Base-by-base conservation (phyloP, 2,329 filamentous ascomycete species). In the Berkeleyomyces basicola region DNA sequence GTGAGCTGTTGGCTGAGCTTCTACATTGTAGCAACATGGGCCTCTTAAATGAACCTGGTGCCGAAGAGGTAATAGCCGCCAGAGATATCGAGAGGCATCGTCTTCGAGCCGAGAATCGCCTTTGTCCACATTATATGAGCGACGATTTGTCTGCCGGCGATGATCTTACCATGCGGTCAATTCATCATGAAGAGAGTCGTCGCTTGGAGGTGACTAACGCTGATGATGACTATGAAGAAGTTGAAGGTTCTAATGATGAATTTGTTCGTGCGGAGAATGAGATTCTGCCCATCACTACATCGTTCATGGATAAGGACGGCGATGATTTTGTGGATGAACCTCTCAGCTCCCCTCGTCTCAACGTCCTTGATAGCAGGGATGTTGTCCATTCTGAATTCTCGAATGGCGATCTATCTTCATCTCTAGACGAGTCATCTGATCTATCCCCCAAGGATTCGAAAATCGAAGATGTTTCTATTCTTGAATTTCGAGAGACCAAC, bases 21-120 rank as follows among this genome's bases (percentile, higher is more conserved):
- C 76, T 99, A 46, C 93, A 99, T 73, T 99, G 93, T 74, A 97
- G 92, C 72, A 99, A 99, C 71, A 99, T 99, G 93, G 91, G 88
- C 4, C 77, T 99, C 43, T 77, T 99, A 67, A 99, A 99, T 70
- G 91, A 97, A 71, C 78, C 83, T 7, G 93, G 92, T 40, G 91
- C 90, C 9, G 91, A 99, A 71, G 85, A 90, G 67, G 83, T 96
- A 67, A 90, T 97, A 65, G 83, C 81, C 65, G 79, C 83, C 49
- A 82, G 93, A 65, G 91, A 99, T 70, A 75, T 79, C 9, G 90
- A 96, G 71, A 84, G 93, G 59, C 88, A 95, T 67, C 82, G 83
- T 46, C 76, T 97, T 49, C 86, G 90, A 67, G 78, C 77, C 0
- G 87, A 93, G 70, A 91, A 90, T 49, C 86, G 83, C 67, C 82